Conservation (phyloP, 2,329 filamentous ascomycete species). For the Arthrobotrys entomopaga region DNA sequence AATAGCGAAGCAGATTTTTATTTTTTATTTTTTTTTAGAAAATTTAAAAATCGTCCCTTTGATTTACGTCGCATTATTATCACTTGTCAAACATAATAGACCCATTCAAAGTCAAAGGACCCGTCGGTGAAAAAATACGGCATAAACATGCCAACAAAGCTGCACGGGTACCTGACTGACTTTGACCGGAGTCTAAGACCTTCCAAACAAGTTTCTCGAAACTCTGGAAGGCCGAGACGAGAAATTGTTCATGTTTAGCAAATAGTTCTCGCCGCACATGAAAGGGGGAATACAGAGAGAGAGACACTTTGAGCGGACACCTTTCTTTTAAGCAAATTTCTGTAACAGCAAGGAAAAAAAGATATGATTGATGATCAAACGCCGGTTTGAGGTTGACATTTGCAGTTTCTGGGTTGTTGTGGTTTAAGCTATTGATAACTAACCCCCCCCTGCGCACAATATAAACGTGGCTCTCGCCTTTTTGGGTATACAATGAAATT, state of each 20-base stretch:
- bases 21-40: too few relatives aligned
- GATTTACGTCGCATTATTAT: background rate
- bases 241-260: conserved; percentile 29
- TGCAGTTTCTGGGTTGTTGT: conserved; percentile 27
- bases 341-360: conserved; percentile 37
- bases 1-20: background rate
- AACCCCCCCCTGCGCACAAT: conserved; percentile 4
- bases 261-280: conserved; percentile 19
- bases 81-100: too few relatives aligned
- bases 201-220: conserved; percentile 45
- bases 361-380: conserved; percentile 40
- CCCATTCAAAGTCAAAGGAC: conserved; percentile 10
- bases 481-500: conserved; percentile 44
- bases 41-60: too few relatives aligned
- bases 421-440: conserved; percentile 1
- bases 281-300: conserved; percentile 17
- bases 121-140: conserved; percentile 14
- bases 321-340: background rate
- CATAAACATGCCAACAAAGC: background rate
- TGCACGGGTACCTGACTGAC: conserved; percentile 12
- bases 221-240: conserved; percentile 33
- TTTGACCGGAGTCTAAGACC: conserved; percentile 13
- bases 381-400: conserved; percentile 44
- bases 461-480: conserved; percentile 33
- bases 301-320: conserved; percentile 5